Base-by-base conservation (phyloP, 2,329 filamentous ascomycete genomes). In the Elsinoe fawcettii region DNA sequence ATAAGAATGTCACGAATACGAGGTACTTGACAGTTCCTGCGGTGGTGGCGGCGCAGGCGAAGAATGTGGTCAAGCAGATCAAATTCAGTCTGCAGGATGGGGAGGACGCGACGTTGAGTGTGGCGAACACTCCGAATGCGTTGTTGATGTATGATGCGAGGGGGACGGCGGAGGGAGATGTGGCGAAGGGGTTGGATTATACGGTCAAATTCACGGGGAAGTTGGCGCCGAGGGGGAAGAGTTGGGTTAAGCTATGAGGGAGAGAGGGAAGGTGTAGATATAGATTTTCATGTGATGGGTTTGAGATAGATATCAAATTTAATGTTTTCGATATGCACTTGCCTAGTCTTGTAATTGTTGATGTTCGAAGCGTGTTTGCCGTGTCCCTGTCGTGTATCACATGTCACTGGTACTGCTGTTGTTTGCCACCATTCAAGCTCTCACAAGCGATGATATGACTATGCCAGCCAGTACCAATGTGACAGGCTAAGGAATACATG, bases 81-180 rank as follows among this genome's bases (percentile, higher is more conserved):
- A 55, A 27, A 67, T 1, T 68, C 67, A 60, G 1, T 59, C 77
- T 12, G 67, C 66, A 14, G 62, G 32, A 60, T 16, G 72, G 70
- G 1, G 75, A 79, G 61, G 72, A 78, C 64, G 71, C 68, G 8
- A 75, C 65, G 46, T 66, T 80, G 32, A 72, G 78, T 7, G 69
- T 80, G 41, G 77, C 70, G 11, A 78, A 80, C 60, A 77, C 77
- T 2, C 77, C 77, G 7, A 66, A 66, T 6, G 59, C 67, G 51
- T 66, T 76, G 23, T 67, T 76, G 25, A 64, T 71, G 51, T 79
- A 76, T 60, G 74, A 78, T 61, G 70, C 74, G 2, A 76, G 49
- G 11, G 32, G 2, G 2, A 53, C 49, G 32, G 14, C 8, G 2
- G 20, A 16, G n/a, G 49, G 49, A 11, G 49, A 36, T 25, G 49